Conservation (phyloP, 1,284 basidiomycete species). For the Pseudozyma sp. region DNA sequence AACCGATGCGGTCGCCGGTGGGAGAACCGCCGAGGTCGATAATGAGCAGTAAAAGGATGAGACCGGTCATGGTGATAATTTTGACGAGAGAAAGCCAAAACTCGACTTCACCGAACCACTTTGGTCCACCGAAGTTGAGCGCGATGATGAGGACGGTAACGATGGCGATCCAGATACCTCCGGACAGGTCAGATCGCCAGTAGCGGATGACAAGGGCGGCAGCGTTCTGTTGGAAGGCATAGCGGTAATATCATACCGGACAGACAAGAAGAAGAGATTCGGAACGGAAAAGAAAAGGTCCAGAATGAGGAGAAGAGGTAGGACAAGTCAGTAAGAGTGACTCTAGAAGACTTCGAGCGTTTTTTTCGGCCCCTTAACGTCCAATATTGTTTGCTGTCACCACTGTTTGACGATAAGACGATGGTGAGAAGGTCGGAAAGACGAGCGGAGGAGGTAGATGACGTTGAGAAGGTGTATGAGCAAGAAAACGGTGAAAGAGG, state of each 20-base stretch:
- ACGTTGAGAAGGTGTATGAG: background rate
- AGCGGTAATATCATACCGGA: too few relatives aligned
- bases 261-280: too few relatives aligned
- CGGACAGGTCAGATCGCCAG: slow-evolving; percentile 54
- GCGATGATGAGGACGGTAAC: slow-evolving; percentile 49
- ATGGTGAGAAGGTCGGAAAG: slow-evolving; percentile 64
- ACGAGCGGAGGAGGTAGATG: background rate
- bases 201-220: slow-evolving; percentile 26
- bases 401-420: too few relatives aligned
- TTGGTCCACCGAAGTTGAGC: slow-evolving; percentile 70
- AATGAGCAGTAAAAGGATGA: slow-evolving; percentile 54
- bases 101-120: slow-evolving; percentile 76
- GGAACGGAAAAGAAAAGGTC: too few relatives aligned
- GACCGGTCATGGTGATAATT: slow-evolving; percentile 48
- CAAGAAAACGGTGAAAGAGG: background rate
- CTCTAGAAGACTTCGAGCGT: too few relatives aligned
- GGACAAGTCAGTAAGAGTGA: too few relatives aligned
- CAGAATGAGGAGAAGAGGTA: too few relatives aligned
- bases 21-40: slow-evolving; percentile 70
- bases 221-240: slow-evolving; percentile 11
- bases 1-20: slow-evolving; percentile 74
- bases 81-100: slow-evolving; percentile 49
- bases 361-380: too few relatives aligned
- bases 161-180: slow-evolving; percentile 52
- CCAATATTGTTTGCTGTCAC: too few relatives aligned